These are phyloP conservation scores for Urochloa ruziziensis DNA, from an alignment of 176 grass and related monocot species.

Conservation along the genomic window DNA sequence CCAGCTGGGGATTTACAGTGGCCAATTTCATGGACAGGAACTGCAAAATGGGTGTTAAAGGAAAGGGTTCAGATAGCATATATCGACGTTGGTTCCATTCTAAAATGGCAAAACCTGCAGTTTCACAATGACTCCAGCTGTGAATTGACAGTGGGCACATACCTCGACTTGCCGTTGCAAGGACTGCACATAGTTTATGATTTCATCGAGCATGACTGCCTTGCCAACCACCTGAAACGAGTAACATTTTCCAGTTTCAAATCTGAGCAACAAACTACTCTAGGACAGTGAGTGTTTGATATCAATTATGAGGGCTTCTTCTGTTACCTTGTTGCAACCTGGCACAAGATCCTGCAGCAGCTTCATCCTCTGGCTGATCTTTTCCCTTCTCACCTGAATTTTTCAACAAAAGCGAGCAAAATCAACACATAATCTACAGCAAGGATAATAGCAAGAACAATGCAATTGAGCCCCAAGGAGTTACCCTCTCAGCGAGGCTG, in stretches of 20 bases:
- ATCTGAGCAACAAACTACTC: slow-evolving; percentile 28
- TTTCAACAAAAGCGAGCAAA: not conserved
- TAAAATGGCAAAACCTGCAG: slow-evolving; percentile 22
- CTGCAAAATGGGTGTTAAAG: slow-evolving; percentile 54
- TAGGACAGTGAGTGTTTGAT: slow-evolving; percentile 11
- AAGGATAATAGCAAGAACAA: not conserved
- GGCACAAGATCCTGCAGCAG: slow-evolving; percentile 98
- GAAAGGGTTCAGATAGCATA: slow-evolving; percentile 35
- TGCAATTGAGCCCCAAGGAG: slow-evolving; percentile 22
- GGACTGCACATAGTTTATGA: slow-evolving; percentile 99
- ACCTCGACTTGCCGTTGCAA: slow-evolving; percentile 99
- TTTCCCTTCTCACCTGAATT: slow-evolving; percentile 90
- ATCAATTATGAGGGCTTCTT: slow-evolving; percentile 8
- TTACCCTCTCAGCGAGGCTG: slow-evolving; percentile 96
- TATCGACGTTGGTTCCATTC: not conserved
- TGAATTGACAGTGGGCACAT: slow-evolving; percentile 26
- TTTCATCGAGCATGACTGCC: slow-evolving; percentile 99
- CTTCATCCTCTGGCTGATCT: slow-evolving; percentile 99
- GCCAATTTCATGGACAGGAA: slow-evolving; percentile 99
- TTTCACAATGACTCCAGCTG: slow-evolving; percentile 32
- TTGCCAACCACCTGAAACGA: slow-evolving; percentile 91
- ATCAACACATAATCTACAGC: slow-evolving; percentile 9
- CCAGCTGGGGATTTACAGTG: slow-evolving; percentile 90
- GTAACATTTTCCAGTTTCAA: slow-evolving; percentile 46
- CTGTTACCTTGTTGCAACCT: slow-evolving; percentile 89